Conservation (phyloP, 148 eudicot species). For the Nepenthes gracilis region DNA sequence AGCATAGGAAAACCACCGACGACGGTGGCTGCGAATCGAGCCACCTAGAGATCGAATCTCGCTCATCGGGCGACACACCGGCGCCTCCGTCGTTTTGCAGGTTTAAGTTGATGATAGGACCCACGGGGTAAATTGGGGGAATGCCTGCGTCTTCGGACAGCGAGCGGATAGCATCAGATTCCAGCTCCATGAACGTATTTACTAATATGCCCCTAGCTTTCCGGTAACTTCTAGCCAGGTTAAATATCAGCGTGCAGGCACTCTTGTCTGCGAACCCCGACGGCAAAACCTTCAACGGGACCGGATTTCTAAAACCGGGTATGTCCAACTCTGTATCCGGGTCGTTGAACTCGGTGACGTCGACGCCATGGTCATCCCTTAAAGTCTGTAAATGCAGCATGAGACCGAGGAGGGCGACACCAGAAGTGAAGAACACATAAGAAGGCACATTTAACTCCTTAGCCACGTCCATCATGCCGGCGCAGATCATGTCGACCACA, state of each 20-base stretch:
- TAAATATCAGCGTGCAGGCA: background rate
- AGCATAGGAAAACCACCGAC: slow-evolving; percentile 18
- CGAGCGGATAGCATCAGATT: background rate
- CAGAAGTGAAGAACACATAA: slow-evolving; percentile 18
- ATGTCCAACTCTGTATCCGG: slow-evolving; percentile 1
- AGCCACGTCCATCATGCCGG: slow-evolving; percentile 15
- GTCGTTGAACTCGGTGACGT: background rate
- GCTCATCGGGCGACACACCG: background rate
- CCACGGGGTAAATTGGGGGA: slow-evolving; percentile 5
- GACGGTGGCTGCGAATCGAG: slow-evolving; percentile 8
- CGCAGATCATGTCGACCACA: slow-evolving; percentile 18
- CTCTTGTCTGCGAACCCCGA: background rate
- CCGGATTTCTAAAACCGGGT: slow-evolving; percentile 13
- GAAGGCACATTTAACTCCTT: slow-evolving; percentile 15
- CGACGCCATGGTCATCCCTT: slow-evolving; percentile 10
- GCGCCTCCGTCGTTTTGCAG: background rate
- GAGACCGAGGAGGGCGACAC: slow-evolving; percentile 7
- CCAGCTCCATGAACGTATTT: slow-evolving; percentile 12
- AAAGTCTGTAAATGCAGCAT: slow-evolving; percentile 11
- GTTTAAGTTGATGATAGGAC: slow-evolving; percentile 3
- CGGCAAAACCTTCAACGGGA: background rate
- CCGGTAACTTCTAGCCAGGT: background rate
- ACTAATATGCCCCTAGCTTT: background rate
- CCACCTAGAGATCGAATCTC: slow-evolving; percentile 12
- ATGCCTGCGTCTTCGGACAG: background rate